Evolutionary conservation across 805 yeast genomes (phyloP).

Genomic region (Saccharomyces eubayanus): DNA sequence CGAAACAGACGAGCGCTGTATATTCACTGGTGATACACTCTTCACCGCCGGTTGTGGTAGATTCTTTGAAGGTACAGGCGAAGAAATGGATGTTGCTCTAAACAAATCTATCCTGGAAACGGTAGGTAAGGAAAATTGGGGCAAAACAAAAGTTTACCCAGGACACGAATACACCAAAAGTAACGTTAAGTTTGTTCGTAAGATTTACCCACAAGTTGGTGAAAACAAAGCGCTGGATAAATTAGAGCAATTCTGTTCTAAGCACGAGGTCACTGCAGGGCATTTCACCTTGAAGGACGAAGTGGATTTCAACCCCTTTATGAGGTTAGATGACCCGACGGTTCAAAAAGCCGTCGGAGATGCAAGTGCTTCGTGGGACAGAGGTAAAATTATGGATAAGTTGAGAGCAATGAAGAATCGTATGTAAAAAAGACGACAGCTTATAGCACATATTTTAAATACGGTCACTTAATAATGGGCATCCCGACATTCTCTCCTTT

Average conservation of each 20-base stretch:
- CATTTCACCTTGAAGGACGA: slow-evolving; percentile 79
- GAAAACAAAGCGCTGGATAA: slow-evolving; percentile 41
- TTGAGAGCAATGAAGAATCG: slow-evolving; percentile 73
- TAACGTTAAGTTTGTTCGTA: slow-evolving; percentile 69
- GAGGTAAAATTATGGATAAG: slow-evolving; percentile 56
- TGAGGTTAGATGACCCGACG: slow-evolving; percentile 61
- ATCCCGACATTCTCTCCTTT: background rate
- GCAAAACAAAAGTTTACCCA: slow-evolving; percentile 62
- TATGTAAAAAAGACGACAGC: slow-evolving; percentile 22
- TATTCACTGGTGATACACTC: slow-evolving; percentile 93
- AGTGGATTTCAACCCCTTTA: slow-evolving; percentile 75
- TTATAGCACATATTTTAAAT: background rate
- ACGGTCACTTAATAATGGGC: background rate
- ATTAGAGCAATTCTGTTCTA: slow-evolving; percentile 43
- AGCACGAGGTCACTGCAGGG: slow-evolving; percentile 74
- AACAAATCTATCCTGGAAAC: slow-evolving; percentile 55
- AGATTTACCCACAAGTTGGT: slow-evolving; percentile 37
- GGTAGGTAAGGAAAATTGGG: slow-evolving; percentile 32
- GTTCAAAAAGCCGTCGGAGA: slow-evolving; percentile 56
- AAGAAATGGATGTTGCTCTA: slow-evolving; percentile 69
- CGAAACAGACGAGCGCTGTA: slow-evolving; percentile 54
- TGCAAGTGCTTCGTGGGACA: slow-evolving; percentile 27
- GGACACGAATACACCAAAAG: slow-evolving; percentile 93
- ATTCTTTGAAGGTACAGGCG: slow-evolving; percentile 85
- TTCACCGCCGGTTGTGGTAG: slow-evolving; percentile 95